Evolutionary conservation across 148 eudicot species (phyloP).

Genomic region (Vaccinium corymbosum): DNA sequence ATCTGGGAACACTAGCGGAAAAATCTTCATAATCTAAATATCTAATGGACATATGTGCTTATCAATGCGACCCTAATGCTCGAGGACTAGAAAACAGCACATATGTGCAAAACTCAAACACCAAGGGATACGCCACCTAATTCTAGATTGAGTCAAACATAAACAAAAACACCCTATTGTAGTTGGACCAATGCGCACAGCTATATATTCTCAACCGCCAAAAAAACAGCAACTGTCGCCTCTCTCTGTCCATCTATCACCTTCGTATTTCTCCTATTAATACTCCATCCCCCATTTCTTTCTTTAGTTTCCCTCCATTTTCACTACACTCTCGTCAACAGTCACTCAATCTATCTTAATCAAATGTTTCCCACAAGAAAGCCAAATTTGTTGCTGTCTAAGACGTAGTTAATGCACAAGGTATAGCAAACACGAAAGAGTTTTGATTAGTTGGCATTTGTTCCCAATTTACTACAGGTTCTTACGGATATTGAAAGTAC

Average conservation of each 20-base stretch:
- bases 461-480: neutral
- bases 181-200: too few relatives aligned
- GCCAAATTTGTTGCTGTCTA: neutral
- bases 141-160: too few relatives aligned
- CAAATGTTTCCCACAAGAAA: neutral
- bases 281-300: neutral
- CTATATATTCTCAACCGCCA: too few relatives aligned
- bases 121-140: neutral
- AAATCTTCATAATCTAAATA: too few relatives aligned
- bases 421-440: neutral
- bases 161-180: too few relatives aligned
- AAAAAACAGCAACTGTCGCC: too few relatives aligned
- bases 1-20: too few relatives aligned
- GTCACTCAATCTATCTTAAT: neutral
- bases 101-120: too few relatives aligned
- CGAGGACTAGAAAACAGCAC: neutral
- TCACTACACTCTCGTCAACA: neutral
- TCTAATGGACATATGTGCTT: too few relatives aligned
- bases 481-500: conserved; percentile 27
- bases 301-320: neutral
- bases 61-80: neutral
- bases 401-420: neutral
- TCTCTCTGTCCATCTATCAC: neutral
- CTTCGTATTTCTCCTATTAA: neutral
- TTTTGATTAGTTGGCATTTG: neutral